A percentile compares a stretch with the other conserved stretches of the same genome.
These are phyloP conservation scores for Corynascus novoguineensis DNA, from an alignment of 495 filamentous ascomycete genomes.

Conservation along the genomic window DNA sequence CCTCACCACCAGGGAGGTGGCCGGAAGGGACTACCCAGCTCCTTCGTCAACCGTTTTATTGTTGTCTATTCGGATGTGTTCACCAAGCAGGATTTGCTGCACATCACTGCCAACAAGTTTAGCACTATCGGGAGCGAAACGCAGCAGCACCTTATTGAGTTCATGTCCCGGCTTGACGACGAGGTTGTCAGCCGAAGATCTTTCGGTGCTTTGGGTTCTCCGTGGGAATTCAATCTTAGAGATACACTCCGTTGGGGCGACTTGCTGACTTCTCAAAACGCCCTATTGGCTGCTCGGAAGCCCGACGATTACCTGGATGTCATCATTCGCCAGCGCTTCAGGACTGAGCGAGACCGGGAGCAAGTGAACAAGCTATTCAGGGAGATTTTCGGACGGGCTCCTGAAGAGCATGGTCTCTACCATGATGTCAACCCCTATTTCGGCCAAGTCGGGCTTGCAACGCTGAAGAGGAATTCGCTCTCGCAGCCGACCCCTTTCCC, in stretches of 20 bases:
- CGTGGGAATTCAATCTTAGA: slow-evolving; percentile 96
- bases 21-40: slow-evolving; percentile 88
- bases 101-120: slow-evolving; percentile 75
- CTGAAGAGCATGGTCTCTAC: slow-evolving; percentile 59
- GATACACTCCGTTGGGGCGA: slow-evolving; percentile 88
- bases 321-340: slow-evolving; percentile 85
- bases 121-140: slow-evolving; percentile 51
- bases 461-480: slow-evolving; percentile 54
- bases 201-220: slow-evolving; percentile 76
- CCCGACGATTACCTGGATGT: slow-evolving; percentile 69
- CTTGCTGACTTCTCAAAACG: slow-evolving; percentile 54
- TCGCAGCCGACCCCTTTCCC: slow-evolving; percentile 52
- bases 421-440: slow-evolving; percentile 45
- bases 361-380: slow-evolving; percentile 59
- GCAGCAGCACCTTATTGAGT: slow-evolving; percentile 62
- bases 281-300: slow-evolving; percentile 47
- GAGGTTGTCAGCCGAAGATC: slow-evolving; percentile 58
- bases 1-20: slow-evolving; percentile 96
- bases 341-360: slow-evolving; percentile 59
- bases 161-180: slow-evolving; percentile 70
- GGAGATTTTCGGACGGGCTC: slow-evolving; percentile 33
- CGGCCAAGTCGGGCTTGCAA: slow-evolving; percentile 71
- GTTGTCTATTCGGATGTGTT: slow-evolving; percentile 94
- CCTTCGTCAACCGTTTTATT: slow-evolving; percentile 96
- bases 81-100: slow-evolving; percentile 67